Conservation (phyloP, 2,329 filamentous ascomycete genomes). For the Kalmusia sp. region DNA sequence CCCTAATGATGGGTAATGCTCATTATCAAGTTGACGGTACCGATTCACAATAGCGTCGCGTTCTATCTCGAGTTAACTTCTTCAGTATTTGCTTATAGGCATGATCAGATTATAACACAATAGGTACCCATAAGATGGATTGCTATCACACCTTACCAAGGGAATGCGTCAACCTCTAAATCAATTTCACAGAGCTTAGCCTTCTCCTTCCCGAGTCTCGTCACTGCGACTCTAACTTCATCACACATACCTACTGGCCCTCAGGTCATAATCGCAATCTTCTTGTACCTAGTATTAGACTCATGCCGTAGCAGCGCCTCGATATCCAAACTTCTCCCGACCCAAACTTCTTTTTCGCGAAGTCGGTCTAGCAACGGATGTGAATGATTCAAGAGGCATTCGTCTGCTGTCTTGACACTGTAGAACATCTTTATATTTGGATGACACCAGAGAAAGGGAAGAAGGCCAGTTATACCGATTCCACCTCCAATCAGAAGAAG, state of each 20-base stretch:
- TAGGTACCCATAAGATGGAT: no score
- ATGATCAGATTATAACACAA: no score
- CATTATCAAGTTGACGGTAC: no score
- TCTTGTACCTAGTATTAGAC: conserved; percentile 40
- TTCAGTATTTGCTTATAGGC: no score
- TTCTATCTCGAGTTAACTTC: no score
- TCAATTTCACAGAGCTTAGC: conserved; percentile 25
- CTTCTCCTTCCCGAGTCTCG: conserved; percentile 6
- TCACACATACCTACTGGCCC: conserved; percentile 53
- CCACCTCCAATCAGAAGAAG: conserved; percentile 54
- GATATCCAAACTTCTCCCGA: conserved; percentile 48
- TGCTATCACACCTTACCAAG: no score
- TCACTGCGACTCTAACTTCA: conserved; percentile 42
- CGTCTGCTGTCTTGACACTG: conserved; percentile 37
- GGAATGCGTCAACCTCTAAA: conserved; percentile 35
- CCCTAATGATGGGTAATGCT: no score
- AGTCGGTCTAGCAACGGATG: not conserved
- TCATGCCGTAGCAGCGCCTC: conserved; percentile 42
- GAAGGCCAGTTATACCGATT: conserved; percentile 54
- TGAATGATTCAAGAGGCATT: conserved; percentile 34
- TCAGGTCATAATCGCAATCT: conserved; percentile 51
- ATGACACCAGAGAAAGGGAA: conserved; percentile 44
- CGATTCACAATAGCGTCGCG: no score
- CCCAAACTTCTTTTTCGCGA: conserved; percentile 47
- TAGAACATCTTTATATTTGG: conserved; percentile 49